phyloP scores from a whole-genome alignment of 2,329 filamentous ascomycete genomes.

The Emydomyces testavorans region DNA sequence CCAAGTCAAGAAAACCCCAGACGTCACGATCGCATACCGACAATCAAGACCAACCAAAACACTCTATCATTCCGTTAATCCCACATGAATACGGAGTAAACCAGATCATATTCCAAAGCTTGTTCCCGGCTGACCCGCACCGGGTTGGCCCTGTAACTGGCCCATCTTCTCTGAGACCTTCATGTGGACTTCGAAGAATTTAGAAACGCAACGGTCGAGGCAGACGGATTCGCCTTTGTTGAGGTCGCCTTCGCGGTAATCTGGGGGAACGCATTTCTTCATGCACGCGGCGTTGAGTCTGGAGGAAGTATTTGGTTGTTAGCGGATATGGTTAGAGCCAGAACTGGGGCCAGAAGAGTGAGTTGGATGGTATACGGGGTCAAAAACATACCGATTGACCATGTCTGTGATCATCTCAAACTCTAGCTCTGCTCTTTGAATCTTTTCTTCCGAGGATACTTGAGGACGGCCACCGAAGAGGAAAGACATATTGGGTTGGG shows the following conservation, averaged over 20 bases:
- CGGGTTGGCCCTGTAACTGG: constrained; percentile 82
- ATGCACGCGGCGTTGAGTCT: constrained; percentile 79
- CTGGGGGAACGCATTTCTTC: constrained; percentile 80
- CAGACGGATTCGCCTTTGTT: constrained; percentile 99
- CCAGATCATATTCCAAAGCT: constrained; percentile 41
- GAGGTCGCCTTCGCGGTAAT: constrained; percentile 91
- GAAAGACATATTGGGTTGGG: constrained; percentile 60
- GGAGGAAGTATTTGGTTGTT: background rate
- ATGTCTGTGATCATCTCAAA: constrained; percentile 97
- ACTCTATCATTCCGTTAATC: background rate
- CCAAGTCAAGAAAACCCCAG: background rate
- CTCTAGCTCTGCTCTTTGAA: constrained; percentile 89
- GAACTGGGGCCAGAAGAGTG: constrained; percentile 1
- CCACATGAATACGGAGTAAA: background rate
- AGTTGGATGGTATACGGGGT: background rate
- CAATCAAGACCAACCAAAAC: background rate
- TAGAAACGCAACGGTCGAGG: constrained; percentile 90
- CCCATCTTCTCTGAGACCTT: constrained; percentile 97
- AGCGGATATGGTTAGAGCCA: background rate
- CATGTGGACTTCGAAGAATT: constrained; percentile 98
- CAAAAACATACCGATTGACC: constrained; percentile 70
- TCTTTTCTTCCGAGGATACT: constrained; percentile 91
- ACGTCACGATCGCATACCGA: background rate
- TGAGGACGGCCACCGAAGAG: constrained; percentile 64
- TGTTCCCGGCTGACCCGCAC: constrained; percentile 50